These are phyloP conservation scores for Botryosphaeria dothidea DNA, from an alignment of 2,329 filamentous ascomycete genomes.

Conservation along the genomic window DNA sequence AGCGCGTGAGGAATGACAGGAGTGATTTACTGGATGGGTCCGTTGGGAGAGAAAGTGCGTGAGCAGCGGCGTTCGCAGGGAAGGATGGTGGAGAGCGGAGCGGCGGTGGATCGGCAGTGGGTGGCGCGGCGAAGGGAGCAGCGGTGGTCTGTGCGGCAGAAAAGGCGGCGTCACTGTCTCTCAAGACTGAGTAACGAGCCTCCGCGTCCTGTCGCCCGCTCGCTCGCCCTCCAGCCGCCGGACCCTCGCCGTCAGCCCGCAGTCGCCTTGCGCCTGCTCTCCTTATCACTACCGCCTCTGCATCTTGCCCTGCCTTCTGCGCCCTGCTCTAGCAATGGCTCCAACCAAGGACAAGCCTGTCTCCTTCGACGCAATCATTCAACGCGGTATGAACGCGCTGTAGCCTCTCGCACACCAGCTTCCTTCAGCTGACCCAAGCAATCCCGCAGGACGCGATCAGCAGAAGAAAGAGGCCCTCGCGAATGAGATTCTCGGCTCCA, in stretches of 20 bases:
- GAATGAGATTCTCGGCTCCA: slow-evolving; percentile 68
- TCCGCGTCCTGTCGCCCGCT: slow-evolving; percentile 3
- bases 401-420: neutral
- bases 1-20: too few relatives aligned
- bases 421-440: neutral
- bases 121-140: neutral
- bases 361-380: slow-evolving; percentile 19
- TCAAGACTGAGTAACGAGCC: neutral
- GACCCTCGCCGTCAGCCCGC: neutral
- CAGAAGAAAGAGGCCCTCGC: slow-evolving; percentile 73
- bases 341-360: slow-evolving; percentile 16
- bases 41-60: too few relatives aligned
- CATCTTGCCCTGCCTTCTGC: neutral
- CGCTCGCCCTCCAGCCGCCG: neutral
- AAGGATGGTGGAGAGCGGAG: neutral
- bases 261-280: neutral
- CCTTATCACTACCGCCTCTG: neutral
- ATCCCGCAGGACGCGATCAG: slow-evolving; percentile 55
- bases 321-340: slow-evolving; percentile 3
- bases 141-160: slow-evolving; percentile 3
- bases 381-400: slow-evolving; percentile 13
- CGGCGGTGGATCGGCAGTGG: neutral
- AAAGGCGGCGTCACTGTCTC: slow-evolving; percentile 8
- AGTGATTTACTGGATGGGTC: too few relatives aligned
- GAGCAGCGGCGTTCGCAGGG: too few relatives aligned